phyloP scores from a whole-genome alignment of 345 rosid species.

The Populus tremula region DNA sequence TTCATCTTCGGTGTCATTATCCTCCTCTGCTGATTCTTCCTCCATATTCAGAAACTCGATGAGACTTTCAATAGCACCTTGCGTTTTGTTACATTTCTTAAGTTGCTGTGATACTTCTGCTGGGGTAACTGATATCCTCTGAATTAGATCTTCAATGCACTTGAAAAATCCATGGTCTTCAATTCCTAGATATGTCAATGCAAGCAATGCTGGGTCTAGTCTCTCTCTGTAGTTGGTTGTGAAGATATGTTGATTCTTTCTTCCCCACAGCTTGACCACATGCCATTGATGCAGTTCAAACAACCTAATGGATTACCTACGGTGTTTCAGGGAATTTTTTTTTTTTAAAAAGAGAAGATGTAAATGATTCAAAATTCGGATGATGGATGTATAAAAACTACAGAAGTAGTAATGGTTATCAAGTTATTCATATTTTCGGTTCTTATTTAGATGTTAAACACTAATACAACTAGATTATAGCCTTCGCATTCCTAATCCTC shows the following conservation, averaged over 20 bases:
- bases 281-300: slow-evolving; percentile 24
- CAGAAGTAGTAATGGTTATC: no score
- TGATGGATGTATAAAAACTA: no score
- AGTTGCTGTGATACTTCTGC: slow-evolving; percentile 32
- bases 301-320: slow-evolving; percentile 20
- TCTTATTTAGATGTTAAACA: no score
- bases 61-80: slow-evolving; percentile 8
- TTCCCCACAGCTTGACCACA: slow-evolving; percentile 28
- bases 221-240: slow-evolving; percentile 26
- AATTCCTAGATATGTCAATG: slow-evolving; percentile 14
- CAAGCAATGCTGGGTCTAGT: slow-evolving; percentile 24
- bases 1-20: neutral
- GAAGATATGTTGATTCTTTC: slow-evolving; percentile 21
- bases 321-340: neutral
- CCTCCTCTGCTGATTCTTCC: neutral
- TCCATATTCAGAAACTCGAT: slow-evolving; percentile 8
- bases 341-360: no score
- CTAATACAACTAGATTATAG: no score
- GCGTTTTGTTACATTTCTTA: neutral
- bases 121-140: slow-evolving; percentile 13
- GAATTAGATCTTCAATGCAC: slow-evolving; percentile 12
- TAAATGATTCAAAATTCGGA: no score
- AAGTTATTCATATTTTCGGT: no score
- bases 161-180: slow-evolving; percentile 19
- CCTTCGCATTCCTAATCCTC: no score